Evolutionary conservation across 2,329 filamentous ascomycete species (phyloP), one percentile per base, ranked within the genome.

Genomic region (Aspergillus costaricaensis): DNA sequence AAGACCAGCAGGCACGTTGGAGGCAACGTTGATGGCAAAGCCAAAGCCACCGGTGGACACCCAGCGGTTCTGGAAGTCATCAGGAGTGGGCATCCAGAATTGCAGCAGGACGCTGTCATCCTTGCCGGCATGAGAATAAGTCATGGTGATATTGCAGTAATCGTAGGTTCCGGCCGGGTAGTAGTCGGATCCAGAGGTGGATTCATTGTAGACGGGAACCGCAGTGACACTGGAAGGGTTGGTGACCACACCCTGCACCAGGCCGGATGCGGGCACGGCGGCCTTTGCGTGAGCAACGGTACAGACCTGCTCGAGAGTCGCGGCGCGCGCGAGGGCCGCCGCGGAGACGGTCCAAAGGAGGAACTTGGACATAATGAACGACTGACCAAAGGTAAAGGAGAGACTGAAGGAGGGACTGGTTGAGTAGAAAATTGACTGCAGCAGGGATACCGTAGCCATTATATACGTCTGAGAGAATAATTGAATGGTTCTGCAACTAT

Each of bases 1-100:
- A 23, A 55, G 52, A 55, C 52, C 52, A 6, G 52, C 52, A n/a
- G 52, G 38, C 23, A 55, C 39, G 39, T 55, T 55, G 52, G 52
- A 39, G 38, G 52, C 52, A 10, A 55, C 52, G 62, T 79, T 80
- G 68, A 82, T 81, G 43, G 78, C 76, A 43, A 75, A 78, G 4
- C 80, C 81, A 50, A 79, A 81, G 8, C 81, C 81, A 47, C 81
- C 81, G 2, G 76, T 78, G 0, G 77, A 72, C n/a, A 82, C 71
- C 60, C 76, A 83, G 2, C 81, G 76, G 50, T 80, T 81, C 63
- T 81, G 66, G 65, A 80, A 83, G 21, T 73, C 70, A 2, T 68
- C 67, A 0, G 80, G 80, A 3, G 76, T 64, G 0, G 81, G 81
- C 9, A 82, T 71, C 71, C 76, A 81, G 66, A 78, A 79, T 25